These are phyloP conservation scores for Exophiala lecanii-corni DNA, from an alignment of 2,329 filamentous ascomycete genomes.

Conservation along the genomic window DNA sequence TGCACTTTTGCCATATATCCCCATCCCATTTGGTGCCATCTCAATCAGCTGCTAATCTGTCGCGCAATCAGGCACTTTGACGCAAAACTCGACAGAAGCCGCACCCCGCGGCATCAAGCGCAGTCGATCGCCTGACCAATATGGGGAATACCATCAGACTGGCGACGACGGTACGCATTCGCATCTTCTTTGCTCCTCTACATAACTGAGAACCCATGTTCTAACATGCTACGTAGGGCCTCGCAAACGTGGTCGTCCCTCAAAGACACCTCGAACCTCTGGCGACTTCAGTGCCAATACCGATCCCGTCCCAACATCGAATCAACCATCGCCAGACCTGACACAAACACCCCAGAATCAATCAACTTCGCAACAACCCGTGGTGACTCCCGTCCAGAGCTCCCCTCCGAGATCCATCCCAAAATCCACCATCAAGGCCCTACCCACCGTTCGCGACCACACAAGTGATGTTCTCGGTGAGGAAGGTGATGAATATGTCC, in stretches of 20 bases:
- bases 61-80: conserved; percentile 35
- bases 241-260: conserved; percentile 48
- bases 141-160: conserved; percentile 50
- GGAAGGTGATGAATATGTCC: conserved; percentile 89
- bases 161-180: conserved; percentile 58
- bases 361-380: conserved; percentile 10
- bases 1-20: too few relatives aligned
- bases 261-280: conserved; percentile 42
- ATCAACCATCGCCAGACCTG: conserved; percentile 29
- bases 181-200: not conserved
- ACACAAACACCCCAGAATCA: conserved; percentile 38
- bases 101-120: conserved; percentile 69
- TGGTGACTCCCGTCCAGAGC: conserved; percentile 51
- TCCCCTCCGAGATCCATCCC: conserved; percentile 49
- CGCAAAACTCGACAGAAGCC: conserved; percentile 34
- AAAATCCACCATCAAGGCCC: conserved; percentile 70
- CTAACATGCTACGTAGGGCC: conserved; percentile 28
- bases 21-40: too few relatives aligned
- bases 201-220: not conserved
- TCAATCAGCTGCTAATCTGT: too few relatives aligned
- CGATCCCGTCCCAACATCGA: conserved; percentile 29
- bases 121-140: conserved; percentile 68
- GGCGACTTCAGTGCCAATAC: conserved; percentile 30
- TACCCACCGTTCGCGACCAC: conserved; percentile 93
- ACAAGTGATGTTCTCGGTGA: conserved; percentile 91